Evolutionary conservation across 495 filamentous ascomycete species (phyloP).

Genomic region (Aspergillus sparsus): DNA sequence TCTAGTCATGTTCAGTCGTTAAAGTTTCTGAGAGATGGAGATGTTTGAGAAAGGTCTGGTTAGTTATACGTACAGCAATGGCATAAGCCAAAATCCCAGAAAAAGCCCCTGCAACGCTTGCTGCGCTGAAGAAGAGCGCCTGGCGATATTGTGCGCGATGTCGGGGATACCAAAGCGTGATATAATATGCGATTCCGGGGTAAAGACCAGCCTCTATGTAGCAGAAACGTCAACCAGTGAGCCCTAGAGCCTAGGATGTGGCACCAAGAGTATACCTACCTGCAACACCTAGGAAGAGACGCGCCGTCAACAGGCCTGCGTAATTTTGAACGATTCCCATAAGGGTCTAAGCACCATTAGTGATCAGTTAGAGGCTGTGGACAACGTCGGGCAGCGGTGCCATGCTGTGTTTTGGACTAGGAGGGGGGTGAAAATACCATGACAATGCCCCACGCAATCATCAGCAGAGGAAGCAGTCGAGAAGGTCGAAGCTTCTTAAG

Average conservation of each 20-base stretch:
- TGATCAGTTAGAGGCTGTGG: no score
- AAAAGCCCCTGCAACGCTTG: conserved; percentile 67
- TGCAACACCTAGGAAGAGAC: conserved; percentile 67
- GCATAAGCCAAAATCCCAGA: conserved; percentile 68
- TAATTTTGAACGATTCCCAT: conserved; percentile 71
- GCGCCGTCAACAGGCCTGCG: conserved; percentile 60
- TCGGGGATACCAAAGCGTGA: conserved; percentile 72
- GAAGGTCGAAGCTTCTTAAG: conserved; percentile 63
- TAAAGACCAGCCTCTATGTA: conserved; percentile 55
- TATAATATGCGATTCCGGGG: conserved; percentile 72
- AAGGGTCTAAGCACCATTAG: conserved; percentile 52
- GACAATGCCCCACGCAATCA: conserved; percentile 61
- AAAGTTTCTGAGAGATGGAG: neutral
- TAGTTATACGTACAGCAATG: conserved; percentile 45
- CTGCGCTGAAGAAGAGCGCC: conserved; percentile 71
- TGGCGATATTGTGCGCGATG: conserved; percentile 68
- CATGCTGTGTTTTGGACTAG: neutral
- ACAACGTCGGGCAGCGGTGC: no score
- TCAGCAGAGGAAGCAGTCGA: conserved; percentile 65
- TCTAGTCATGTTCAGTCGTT: conserved; percentile 17
- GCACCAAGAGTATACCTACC: conserved; percentile 29
- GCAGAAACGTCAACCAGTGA: neutral
- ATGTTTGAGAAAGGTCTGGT: neutral
- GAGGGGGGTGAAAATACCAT: conserved; percentile 22
- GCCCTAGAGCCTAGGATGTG: neutral